These are phyloP conservation scores for Corniculantispora saksenae DNA, from an alignment of 2,329 filamentous ascomycete genomes.

Conservation along the genomic window DNA sequence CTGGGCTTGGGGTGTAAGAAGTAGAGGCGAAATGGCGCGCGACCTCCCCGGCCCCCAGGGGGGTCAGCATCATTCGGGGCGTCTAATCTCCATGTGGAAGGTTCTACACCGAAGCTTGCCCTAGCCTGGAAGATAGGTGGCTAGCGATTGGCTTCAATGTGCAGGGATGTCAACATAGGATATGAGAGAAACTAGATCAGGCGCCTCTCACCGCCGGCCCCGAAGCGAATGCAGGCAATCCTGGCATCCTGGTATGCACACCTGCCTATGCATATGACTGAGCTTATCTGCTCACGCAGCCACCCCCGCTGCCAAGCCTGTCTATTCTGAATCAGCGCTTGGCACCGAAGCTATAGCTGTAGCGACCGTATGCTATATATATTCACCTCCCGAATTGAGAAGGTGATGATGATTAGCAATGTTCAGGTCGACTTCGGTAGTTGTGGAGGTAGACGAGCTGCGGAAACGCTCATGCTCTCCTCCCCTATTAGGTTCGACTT, in stretches of 20 bases:
- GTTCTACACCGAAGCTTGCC: neutral
- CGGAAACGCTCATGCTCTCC: neutral
- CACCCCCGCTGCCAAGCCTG: neutral
- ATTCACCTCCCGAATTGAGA: conserved; percentile 4
- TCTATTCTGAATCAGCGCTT: neutral
- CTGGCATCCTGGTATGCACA: neutral
- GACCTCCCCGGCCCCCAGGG: neutral
- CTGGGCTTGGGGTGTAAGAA: neutral
- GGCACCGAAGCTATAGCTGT: neutral
- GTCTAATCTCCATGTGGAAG: neutral
- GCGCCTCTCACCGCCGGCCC: neutral
- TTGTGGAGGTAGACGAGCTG: neutral
- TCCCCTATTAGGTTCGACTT: neutral
- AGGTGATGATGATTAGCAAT: neutral
- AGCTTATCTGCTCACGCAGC: conserved; percentile 2
- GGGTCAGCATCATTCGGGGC: neutral
- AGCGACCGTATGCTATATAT: neutral
- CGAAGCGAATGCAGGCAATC: neutral
- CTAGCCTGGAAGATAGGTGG: neutral
- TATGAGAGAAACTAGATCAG: neutral
- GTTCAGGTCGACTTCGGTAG: neutral
- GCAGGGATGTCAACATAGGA: neutral
- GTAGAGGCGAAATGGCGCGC: neutral
- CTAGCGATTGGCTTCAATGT: neutral
- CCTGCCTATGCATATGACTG: neutral